A percentile compares a stretch with the other conserved stretches of the same genome.
These are phyloP conservation scores for Colletotrichum brevisporum DNA, from an alignment of 2,329 filamentous ascomycete species.

Conservation along the genomic window DNA sequence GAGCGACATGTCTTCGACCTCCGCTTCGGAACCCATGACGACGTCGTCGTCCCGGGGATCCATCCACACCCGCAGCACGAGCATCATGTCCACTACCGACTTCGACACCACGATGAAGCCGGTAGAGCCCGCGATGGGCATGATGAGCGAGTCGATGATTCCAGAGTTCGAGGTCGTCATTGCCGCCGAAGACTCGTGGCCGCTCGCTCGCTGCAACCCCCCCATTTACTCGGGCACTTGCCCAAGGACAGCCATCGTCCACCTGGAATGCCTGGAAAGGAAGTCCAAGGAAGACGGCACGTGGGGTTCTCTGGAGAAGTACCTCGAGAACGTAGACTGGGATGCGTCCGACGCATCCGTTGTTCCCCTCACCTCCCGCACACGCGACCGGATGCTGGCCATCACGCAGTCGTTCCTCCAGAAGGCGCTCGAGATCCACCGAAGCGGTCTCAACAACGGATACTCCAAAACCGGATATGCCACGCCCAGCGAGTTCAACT, in stretches of 20 bases:
- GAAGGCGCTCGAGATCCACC: conserved; percentile 78
- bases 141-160: conserved; percentile 49
- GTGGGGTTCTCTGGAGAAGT: conserved; percentile 61
- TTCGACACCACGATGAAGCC: conserved; percentile 52
- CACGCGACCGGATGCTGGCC: conserved; percentile 78
- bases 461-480: conserved; percentile 59
- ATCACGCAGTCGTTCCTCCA: conserved; percentile 80
- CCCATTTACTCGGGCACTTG: conserved; percentile 60
- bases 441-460: conserved; percentile 61
- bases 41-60: conserved; percentile 58
- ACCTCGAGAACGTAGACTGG: conserved; percentile 55
- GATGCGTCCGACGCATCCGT: conserved; percentile 57
- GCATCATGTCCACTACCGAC: conserved; percentile 59
- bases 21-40: conserved; percentile 57
- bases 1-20: conserved; percentile 55
- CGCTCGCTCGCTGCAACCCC: conserved; percentile 65
- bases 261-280: conserved; percentile 65
- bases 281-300: conserved; percentile 63
- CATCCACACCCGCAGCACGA: conserved; percentile 62
- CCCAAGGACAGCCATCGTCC: conserved; percentile 64
- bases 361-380: conserved; percentile 61
- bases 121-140: conserved; percentile 47
- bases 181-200: conserved; percentile 65
- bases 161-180: conserved; percentile 63
- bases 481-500: conserved; percentile 68